A percentile compares a stretch with the other conserved stretches of the same genome.
These are phyloP conservation scores for Globisporangium camurandrum DNA, from an alignment of 352 stramenopile genomes.

Conservation along the genomic window DNA sequence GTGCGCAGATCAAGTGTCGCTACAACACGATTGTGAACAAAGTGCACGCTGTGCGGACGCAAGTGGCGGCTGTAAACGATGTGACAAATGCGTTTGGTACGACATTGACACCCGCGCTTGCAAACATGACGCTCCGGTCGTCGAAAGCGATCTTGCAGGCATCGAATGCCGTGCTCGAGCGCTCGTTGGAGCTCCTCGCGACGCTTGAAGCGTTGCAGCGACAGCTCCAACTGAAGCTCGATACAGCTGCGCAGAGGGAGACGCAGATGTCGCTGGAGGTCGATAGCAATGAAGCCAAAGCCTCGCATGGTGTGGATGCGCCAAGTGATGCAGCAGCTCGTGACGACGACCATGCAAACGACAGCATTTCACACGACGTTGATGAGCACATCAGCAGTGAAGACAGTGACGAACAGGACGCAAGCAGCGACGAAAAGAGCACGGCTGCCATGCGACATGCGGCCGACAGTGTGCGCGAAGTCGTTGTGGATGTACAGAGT, in stretches of 20 bases:
- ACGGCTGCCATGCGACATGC: conserved; percentile 7
- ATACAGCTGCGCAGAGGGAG: conserved; percentile 7
- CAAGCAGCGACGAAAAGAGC: conserved; percentile 4
- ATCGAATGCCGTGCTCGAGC: conserved; percentile 44
- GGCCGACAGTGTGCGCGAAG: conserved; percentile 11
- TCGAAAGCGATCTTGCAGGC: conserved; percentile 50
- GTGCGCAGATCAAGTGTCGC: conserved; percentile 63
- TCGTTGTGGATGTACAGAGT: conserved; percentile 5
- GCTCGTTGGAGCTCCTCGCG: conserved; percentile 43
- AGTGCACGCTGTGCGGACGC: conserved; percentile 36
- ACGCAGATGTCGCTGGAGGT: too few species aligned
- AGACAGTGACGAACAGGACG: conserved; percentile 4
- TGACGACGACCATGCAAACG: background rate
- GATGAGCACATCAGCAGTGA: conserved; percentile 10
- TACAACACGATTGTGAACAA: conserved; percentile 43
- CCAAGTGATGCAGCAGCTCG: conserved; percentile 1
- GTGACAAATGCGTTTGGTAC: conserved; percentile 14
- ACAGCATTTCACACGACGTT: background rate
- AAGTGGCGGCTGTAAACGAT: conserved; percentile 31
- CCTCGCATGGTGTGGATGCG: background rate
- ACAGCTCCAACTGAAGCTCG: conserved; percentile 13
- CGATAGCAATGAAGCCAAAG: too few species aligned
- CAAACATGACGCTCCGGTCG: conserved; percentile 42
- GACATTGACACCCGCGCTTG: conserved; percentile 24
- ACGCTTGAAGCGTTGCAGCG: conserved; percentile 38